These are phyloP conservation scores for Debaryomyces psychrophilus DNA, from an alignment of 1,139 yeast genomes.

Conservation along the genomic window DNA sequence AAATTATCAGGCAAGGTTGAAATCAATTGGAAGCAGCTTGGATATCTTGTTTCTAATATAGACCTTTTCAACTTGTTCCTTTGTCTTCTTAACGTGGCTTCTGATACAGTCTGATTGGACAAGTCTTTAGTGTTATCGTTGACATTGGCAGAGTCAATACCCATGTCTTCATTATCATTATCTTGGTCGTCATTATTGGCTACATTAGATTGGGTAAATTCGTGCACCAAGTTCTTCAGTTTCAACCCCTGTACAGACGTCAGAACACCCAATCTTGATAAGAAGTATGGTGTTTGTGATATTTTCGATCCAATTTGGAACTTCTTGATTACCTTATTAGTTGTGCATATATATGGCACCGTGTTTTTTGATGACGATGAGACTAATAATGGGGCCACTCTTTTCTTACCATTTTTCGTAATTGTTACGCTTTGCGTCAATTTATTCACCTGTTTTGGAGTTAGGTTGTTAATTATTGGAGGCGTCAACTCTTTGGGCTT, in stretches of 20 bases:
- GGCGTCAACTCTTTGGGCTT: slow-evolving; percentile 11
- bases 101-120: slow-evolving; percentile 26
- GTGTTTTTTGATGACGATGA: slow-evolving; percentile 48
- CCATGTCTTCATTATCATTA: slow-evolving; percentile 50
- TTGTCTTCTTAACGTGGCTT: slow-evolving; percentile 38
- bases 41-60: slow-evolving; percentile 42
- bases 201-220: slow-evolving; percentile 17
- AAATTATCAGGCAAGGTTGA: slow-evolving; percentile 41
- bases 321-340: slow-evolving; percentile 19
- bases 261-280: slow-evolving; percentile 53
- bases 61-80: slow-evolving; percentile 34
- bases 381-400: slow-evolving; percentile 84
- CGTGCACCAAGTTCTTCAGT: slow-evolving; percentile 18
- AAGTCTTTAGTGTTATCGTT: slow-evolving; percentile 16
- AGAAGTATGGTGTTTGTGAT: slow-evolving; percentile 43
- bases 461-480: slow-evolving; percentile 14
- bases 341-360: slow-evolving; percentile 8
- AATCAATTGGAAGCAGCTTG: slow-evolving; percentile 38
- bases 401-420: slow-evolving; percentile 79
- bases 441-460: slow-evolving; percentile 23
- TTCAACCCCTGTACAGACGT: slow-evolving; percentile 51
- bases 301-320: slow-evolving; percentile 32
- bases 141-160: slow-evolving; percentile 27
- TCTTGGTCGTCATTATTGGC: slow-evolving; percentile 35
- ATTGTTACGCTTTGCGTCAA: slow-evolving; percentile 48